Conservation (phyloP, 768 basidiomycete genomes). For the Termitomyces sp. region DNA sequence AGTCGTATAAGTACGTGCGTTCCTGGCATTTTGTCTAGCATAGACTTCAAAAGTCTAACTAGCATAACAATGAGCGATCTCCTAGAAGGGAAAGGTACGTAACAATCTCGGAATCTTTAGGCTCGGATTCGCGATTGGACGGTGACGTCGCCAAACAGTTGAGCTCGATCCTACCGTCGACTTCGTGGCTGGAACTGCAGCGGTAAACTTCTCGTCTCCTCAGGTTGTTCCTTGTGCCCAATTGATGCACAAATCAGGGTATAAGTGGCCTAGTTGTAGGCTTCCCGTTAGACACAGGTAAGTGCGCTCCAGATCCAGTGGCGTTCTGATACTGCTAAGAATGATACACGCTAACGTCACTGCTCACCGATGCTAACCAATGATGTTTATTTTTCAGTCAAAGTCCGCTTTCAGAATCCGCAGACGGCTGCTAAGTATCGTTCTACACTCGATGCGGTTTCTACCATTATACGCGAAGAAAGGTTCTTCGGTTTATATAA, state of each 20-base stretch:
- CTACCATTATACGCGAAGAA: slow-evolving; percentile 70
- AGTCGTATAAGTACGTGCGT: not conserved
- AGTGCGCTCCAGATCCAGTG: slow-evolving; percentile 10
- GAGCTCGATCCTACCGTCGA: slow-evolving; percentile 63
- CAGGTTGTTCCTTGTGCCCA: not conserved
- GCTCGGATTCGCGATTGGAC: not conserved
- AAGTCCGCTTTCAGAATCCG: slow-evolving; percentile 77
- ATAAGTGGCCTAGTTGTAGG: slow-evolving; percentile 66
- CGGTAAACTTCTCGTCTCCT: slow-evolving; percentile 23
- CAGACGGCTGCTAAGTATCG: slow-evolving; percentile 52
- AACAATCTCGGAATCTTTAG: not conserved
- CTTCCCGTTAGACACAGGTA: slow-evolving; percentile 78
- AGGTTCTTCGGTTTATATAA: slow-evolving; percentile 66
- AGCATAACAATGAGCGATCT: slow-evolving; percentile 1
- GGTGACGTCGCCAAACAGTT: not conserved
- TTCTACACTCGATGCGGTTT: slow-evolving; percentile 62
- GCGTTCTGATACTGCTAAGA: not conserved
- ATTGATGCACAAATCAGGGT: slow-evolving; percentile 35
- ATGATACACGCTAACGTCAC: not conserved
- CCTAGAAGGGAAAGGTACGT: slow-evolving; percentile 7
- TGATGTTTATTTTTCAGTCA: slow-evolving; percentile 42
- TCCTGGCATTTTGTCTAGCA: not conserved
- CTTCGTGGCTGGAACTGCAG: slow-evolving; percentile 76
- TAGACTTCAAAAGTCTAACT: not conserved
- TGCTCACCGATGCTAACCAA: not conserved